phyloP scores from a whole-genome alignment of 768 basidiomycete species.

The Gelatoporia subvermispora region DNA sequence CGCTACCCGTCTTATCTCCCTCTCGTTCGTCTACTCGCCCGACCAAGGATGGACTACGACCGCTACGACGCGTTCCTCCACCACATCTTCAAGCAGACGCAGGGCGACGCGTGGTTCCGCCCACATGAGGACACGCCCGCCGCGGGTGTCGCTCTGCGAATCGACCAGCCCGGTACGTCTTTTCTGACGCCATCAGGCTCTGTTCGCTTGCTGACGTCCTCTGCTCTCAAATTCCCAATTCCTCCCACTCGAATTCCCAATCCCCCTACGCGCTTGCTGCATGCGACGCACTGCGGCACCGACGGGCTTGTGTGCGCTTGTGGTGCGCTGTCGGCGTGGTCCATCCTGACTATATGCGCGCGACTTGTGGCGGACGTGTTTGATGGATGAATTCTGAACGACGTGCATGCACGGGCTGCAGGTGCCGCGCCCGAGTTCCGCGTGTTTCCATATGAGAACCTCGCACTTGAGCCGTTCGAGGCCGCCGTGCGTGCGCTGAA shows the following conservation, averaged over 20 bases:
- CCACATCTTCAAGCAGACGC: constrained; percentile 41
- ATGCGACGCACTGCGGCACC: too few relatives aligned
- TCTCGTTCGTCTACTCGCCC: neutral
- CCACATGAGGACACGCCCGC: constrained; percentile 44
- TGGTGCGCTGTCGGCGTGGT: too few relatives aligned
- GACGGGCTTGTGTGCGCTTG: too few relatives aligned
- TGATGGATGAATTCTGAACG: neutral
- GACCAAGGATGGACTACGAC: constrained; percentile 31
- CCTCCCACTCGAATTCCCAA: too few relatives aligned
- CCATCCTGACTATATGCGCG: too few relatives aligned
- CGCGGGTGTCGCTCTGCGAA: constrained; percentile 45
- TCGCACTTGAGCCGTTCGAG: constrained; percentile 51
- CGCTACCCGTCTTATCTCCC: neutral
- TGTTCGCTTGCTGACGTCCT: neutral
- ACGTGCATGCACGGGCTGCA: neutral
- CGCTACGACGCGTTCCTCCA: constrained; percentile 40
- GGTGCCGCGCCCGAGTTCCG: constrained; percentile 32
- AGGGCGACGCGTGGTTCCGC: constrained; percentile 51
- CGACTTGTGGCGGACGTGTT: neutral
- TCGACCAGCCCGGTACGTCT: constrained; percentile 24
- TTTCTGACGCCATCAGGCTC: constrained; percentile 12
- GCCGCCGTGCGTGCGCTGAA: constrained; percentile 47
- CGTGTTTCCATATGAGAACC: constrained; percentile 51
- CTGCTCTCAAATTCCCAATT: neutral
- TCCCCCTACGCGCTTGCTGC: too few relatives aligned